These are phyloP conservation scores for Ustanciosporium gigantosporum DNA, from an alignment of 1,284 basidiomycete genomes.

Conservation along the genomic window DNA sequence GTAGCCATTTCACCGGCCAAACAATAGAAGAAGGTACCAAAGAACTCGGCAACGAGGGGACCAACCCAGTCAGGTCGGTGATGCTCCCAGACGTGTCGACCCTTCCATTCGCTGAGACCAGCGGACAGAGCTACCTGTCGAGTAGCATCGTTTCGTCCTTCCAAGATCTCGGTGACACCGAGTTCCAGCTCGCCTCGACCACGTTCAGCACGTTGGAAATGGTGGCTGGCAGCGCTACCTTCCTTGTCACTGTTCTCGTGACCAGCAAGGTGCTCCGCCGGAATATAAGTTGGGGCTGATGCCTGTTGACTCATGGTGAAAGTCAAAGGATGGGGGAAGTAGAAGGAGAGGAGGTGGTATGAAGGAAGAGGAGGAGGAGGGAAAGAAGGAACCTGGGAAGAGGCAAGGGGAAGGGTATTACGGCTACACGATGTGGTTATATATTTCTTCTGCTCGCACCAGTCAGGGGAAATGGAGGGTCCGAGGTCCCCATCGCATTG, in stretches of 20 bases:
- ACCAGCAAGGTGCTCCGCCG: constrained; percentile 24
- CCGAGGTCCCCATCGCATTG: no score
- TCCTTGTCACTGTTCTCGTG: constrained; percentile 29
- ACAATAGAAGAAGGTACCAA: constrained; percentile 32
- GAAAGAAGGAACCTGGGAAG: no score
- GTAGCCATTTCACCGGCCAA: constrained; percentile 48
- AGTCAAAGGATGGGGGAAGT: neutral
- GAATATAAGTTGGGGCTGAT: constrained; percentile 27
- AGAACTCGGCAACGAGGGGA: constrained; percentile 25
- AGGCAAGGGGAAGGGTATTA: no score
- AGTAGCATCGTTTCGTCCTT: constrained; percentile 31
- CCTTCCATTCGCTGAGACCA: constrained; percentile 28
- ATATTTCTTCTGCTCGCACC: no score
- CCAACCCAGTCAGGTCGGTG: constrained; percentile 10
- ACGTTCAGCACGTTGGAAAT: constrained; percentile 38
- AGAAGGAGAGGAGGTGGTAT: neutral
- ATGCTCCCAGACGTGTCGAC: constrained; percentile 18
- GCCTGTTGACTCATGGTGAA: constrained; percentile 18
- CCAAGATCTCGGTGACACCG: constrained; percentile 45
- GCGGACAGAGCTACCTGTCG: constrained; percentile 18
- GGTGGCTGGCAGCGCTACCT: constrained; percentile 15
- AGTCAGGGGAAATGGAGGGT: no score
- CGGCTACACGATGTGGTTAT: no score
- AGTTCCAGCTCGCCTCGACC: constrained; percentile 34
- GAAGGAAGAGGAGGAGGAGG: no score